Conservation (phyloP, 176 grass and related monocot genomes). For the Saccharum spontaneum region DNA sequence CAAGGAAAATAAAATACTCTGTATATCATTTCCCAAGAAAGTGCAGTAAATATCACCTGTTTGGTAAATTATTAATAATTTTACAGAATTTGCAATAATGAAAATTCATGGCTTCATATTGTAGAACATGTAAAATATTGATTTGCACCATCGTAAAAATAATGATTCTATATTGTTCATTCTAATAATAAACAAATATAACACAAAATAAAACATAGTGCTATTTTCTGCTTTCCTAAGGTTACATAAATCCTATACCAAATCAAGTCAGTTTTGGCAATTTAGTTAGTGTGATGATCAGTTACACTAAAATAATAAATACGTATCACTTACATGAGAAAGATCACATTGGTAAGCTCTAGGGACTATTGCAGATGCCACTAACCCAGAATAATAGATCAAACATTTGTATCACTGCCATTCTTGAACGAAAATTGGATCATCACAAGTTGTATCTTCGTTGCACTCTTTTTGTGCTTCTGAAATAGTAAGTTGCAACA, state of each 20-base stretch:
- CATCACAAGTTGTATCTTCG: not conserved
- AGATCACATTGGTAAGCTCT: not conserved
- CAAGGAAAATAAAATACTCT: not conserved
- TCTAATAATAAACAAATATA: slow-evolving; percentile 5
- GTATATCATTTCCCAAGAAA: not conserved
- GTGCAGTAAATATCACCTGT: not conserved
- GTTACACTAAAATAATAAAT: not conserved
- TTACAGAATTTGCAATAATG: not conserved
- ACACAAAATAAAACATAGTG: not conserved
- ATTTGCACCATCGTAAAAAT: not conserved
- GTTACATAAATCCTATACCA: slow-evolving; percentile 1
- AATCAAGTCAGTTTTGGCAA: not conserved
- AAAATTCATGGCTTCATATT: not conserved
- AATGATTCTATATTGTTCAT: not conserved
- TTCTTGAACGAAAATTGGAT: not conserved
- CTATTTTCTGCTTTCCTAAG: not conserved
- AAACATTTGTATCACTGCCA: not conserved
- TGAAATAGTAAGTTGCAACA: slow-evolving; percentile 44
- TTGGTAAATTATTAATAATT: not conserved
- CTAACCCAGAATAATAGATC: not conserved
- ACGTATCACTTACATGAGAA: slow-evolving; percentile 2
- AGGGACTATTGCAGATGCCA: not conserved
- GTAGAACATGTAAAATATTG: not conserved
- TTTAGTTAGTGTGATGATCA: not conserved
- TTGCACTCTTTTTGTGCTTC: slow-evolving; percentile 1